A percentile compares a stretch with the other conserved stretches of the same genome.
phyloP scores from a whole-genome alignment of 2,329 filamentous ascomycete genomes.

The Colletotrichum tropicale region DNA sequence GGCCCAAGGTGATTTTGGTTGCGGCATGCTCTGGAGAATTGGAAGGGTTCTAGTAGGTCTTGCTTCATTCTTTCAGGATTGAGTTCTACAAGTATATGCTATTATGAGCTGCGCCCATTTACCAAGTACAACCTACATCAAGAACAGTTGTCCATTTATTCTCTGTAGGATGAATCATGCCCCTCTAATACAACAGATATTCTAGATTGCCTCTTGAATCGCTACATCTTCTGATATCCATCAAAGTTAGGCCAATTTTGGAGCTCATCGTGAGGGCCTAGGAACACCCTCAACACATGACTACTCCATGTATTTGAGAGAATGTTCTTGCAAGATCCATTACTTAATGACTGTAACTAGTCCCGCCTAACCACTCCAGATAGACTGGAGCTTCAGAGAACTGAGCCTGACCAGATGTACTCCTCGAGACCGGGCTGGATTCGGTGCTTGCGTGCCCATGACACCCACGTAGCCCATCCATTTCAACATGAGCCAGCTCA shows the following conservation, averaged over 20 bases:
- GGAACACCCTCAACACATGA: not conserved
- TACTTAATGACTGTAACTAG: not conserved
- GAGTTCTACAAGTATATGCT: fast-evolving
- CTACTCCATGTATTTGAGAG: fast-evolving
- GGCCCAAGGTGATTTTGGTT: fast-evolving
- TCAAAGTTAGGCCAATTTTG: not conserved
- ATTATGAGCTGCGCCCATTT: not conserved
- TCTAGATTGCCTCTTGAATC: not conserved
- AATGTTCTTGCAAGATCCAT: not conserved
- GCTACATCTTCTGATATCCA: not conserved
- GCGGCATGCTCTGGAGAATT: fast-evolving
- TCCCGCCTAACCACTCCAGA: not conserved
- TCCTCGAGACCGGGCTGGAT: fast-evolving
- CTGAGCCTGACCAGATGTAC: fast-evolving
- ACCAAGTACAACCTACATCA: not conserved
- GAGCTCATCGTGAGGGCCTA: not conserved
- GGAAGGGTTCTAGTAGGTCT: not conserved
- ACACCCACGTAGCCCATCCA: not conserved
- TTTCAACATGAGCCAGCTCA: not conserved
- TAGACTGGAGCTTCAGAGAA: not conserved
- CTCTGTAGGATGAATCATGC: not conserved
- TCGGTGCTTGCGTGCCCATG: not conserved
- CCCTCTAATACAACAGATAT: fast-evolving
- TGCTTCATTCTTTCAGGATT: not conserved
- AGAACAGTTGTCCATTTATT: fast-evolving